phyloP scores from a whole-genome alignment of 805 yeast genomes.

The Nakazawaea ambrosiae region DNA sequence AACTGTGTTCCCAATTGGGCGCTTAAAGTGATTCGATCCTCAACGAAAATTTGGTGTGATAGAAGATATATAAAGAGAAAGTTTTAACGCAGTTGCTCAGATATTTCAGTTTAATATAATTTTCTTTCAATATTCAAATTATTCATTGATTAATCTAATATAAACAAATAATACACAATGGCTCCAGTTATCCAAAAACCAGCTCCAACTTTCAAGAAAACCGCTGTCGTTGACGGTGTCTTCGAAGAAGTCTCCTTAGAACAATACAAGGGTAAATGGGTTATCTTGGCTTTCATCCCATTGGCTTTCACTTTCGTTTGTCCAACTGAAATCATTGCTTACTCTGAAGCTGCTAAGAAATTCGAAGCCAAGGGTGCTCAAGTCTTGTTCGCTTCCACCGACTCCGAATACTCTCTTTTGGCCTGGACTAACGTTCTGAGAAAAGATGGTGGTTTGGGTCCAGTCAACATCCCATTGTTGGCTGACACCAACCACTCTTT shows the following conservation, averaged over 20 bases:
- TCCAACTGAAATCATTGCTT: slow-evolving; percentile 99
- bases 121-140: too few relatives aligned
- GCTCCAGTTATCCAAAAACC: slow-evolving; percentile 88
- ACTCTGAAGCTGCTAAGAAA: slow-evolving; percentile 90
- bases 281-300: slow-evolving; percentile 93
- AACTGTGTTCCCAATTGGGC: too few relatives aligned
- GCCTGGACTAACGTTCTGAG: slow-evolving; percentile 98
- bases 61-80: too few relatives aligned
- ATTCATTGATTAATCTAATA: not conserved
- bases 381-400: slow-evolving; percentile 94
- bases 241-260: slow-evolving; percentile 94
- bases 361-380: slow-evolving; percentile 83
- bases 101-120: too few relatives aligned
- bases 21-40: too few relatives aligned
- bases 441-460: slow-evolving; percentile 98
- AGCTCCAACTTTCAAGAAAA: slow-evolving; percentile 94
- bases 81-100: too few relatives aligned
- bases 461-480: slow-evolving; percentile 86
- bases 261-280: slow-evolving; percentile 97
- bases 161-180: slow-evolving; percentile 52
- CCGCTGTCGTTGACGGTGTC: slow-evolving; percentile 94
- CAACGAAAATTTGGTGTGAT: too few relatives aligned
- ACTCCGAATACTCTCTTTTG: slow-evolving; percentile 93
- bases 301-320: slow-evolving; percentile 99
- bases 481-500: slow-evolving; percentile 97